Evolutionary conservation across 2,329 filamentous ascomycete species (phyloP).

Genomic region (Pyricularia sp.): DNA sequence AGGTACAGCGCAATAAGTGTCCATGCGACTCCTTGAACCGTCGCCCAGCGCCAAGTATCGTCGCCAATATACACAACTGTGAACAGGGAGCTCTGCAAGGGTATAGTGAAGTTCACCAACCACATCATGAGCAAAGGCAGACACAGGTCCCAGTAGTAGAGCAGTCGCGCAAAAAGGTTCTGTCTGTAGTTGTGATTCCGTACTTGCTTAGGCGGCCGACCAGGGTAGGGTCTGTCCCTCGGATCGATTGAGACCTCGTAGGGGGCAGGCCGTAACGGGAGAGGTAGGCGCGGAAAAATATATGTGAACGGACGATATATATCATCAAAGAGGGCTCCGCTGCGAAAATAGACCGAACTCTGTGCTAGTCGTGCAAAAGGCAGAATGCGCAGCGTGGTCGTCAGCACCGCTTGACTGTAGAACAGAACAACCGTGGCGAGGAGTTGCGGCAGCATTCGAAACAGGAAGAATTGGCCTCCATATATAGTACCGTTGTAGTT

Average conservation of each 20-base stretch:
- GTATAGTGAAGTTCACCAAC: constrained; percentile 71
- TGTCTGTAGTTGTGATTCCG: neutral
- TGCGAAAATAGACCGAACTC: constrained; percentile 46
- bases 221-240: neutral
- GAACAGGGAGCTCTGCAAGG: constrained; percentile 71
- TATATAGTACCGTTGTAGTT: constrained; percentile 58
- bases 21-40: constrained; percentile 73
- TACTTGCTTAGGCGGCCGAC: neutral
- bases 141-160: constrained; percentile 58
- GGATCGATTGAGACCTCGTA: neutral
- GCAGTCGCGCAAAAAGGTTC: constrained; percentile 2
- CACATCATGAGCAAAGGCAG: constrained; percentile 61
- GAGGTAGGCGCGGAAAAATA: constrained; percentile 41
- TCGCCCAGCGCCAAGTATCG: constrained; percentile 64
- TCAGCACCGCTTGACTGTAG: constrained; percentile 67
- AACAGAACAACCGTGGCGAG: constrained; percentile 63
- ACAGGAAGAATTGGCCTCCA: constrained; percentile 71
- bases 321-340: constrained; percentile 57
- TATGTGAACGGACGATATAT: constrained; percentile 60
- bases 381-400: constrained; percentile 63
- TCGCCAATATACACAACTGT: constrained; percentile 45
- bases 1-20: constrained; percentile 65
- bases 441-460: constrained; percentile 75
- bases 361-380: constrained; percentile 74
- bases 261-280: neutral